Evolutionary conservation across 2,329 filamentous ascomycete genomes (phyloP).

Genomic region (Elsinoe batatas): DNA sequence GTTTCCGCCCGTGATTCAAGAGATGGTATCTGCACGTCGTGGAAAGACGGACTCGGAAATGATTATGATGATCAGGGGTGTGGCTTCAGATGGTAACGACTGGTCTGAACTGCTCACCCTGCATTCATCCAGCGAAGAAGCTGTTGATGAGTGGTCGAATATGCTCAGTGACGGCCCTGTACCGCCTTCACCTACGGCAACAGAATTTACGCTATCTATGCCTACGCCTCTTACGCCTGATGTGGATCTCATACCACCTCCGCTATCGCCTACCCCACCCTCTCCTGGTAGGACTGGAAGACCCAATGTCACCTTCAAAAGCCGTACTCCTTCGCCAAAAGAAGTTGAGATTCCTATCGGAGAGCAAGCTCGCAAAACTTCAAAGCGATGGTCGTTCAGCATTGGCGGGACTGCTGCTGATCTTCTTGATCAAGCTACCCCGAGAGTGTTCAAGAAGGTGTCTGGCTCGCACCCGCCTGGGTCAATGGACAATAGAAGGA

Average conservation of each 20-base stretch:
- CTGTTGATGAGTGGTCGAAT: constrained; percentile 75
- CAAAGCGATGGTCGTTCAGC: constrained; percentile 32
- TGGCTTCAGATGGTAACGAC: constrained; percentile 48
- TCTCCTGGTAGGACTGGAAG: constrained; percentile 30
- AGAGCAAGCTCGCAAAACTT: constrained; percentile 41
- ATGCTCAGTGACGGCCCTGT: constrained; percentile 63
- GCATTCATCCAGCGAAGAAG: constrained; percentile 62
- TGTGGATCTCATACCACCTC: not conserved
- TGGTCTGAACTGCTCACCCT: constrained; percentile 85
- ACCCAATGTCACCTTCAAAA: constrained; percentile 26
- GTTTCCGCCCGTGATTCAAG: constrained; percentile 74
- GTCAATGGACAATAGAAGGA: constrained; percentile 8
- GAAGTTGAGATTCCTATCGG: constrained; percentile 54
- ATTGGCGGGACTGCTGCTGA: constrained; percentile 9
- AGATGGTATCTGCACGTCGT: constrained; percentile 66
- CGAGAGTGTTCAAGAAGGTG: constrained; percentile 8
- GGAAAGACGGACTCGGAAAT: constrained; percentile 65
- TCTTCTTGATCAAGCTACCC: constrained; percentile 10
- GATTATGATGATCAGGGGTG: constrained; percentile 76
- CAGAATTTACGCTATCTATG: constrained; percentile 22
- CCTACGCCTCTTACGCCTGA: not conserved
- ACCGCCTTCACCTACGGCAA: constrained; percentile 45
- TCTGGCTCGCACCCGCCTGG: constrained; percentile 5
- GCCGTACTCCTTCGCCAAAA: constrained; percentile 27
- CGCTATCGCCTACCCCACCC: constrained; percentile 4